phyloP scores from a whole-genome alignment of 2,329 filamentous ascomycete species.

The Penicillium sp. region DNA sequence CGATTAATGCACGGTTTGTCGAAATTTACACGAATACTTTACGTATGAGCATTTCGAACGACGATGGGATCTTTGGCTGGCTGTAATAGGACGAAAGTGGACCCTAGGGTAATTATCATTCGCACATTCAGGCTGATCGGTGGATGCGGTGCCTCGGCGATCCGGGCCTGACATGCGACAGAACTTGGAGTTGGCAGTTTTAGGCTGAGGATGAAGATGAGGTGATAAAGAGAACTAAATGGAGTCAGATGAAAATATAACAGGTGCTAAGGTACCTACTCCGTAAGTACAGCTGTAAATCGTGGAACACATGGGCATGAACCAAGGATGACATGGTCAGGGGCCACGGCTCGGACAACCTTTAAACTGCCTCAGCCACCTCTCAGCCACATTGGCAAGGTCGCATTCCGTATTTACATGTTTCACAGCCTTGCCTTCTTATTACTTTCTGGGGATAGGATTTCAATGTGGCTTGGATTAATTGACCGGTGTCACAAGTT shows the following conservation, averaged over 20 bases:
- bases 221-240: not conserved
- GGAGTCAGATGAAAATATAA: not conserved
- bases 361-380: not conserved
- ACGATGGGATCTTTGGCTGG: not conserved
- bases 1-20: not conserved
- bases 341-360: not conserved
- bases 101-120: not conserved
- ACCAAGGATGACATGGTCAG: not conserved
- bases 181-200: not conserved
- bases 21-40: not conserved
- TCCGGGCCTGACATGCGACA: not conserved
- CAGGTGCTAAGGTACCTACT: not conserved
- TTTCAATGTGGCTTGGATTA: not conserved
- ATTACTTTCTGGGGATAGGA: not conserved
- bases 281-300: not conserved
- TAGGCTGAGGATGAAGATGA: not conserved
- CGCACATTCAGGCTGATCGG: not conserved
- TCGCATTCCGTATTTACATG: not conserved
- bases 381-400: not conserved
- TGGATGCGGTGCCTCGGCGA: not conserved
- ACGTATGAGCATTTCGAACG: too few relatives aligned
- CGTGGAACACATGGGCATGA: not conserved
- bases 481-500: not conserved
- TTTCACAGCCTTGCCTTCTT: not conserved
- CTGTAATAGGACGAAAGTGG: not conserved